These are phyloP conservation scores for Boletellus sp. DNA, from an alignment of 1,284 basidiomycete species.

Conservation along the genomic window DNA sequence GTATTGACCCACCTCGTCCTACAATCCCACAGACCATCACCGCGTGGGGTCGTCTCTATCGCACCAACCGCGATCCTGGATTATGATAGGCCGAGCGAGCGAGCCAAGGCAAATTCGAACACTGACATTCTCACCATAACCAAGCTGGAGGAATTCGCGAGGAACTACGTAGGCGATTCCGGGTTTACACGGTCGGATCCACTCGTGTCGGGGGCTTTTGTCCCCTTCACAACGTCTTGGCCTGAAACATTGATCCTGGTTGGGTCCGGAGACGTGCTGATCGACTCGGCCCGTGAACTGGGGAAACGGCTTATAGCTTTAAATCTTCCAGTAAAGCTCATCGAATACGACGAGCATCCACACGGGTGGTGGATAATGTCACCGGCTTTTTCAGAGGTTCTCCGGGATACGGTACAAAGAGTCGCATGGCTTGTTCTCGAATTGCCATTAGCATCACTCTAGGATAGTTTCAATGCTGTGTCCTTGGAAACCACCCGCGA, in stretches of 20 bases:
- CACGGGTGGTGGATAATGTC: too few species aligned
- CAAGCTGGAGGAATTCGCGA: not conserved
- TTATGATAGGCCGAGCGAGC: slow-evolving; percentile 1
- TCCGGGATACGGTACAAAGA: too few species aligned
- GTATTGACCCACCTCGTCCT: slow-evolving; percentile 12
- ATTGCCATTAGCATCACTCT: too few species aligned
- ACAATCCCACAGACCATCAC: slow-evolving; percentile 4
- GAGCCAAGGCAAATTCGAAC: slow-evolving; percentile 2
- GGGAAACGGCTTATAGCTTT: too few species aligned
- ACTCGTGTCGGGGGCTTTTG: slow-evolving; percentile 10
- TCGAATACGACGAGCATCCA: too few species aligned
- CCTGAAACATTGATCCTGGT: slow-evolving; percentile 13
- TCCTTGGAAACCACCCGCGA: too few species aligned
- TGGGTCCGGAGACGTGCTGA: not conserved
- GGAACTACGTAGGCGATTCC: slow-evolving; percentile 1
- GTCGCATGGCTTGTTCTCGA: too few species aligned
- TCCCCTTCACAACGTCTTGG: slow-evolving; percentile 12
- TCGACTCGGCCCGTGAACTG: too few species aligned
- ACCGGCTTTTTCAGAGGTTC: too few species aligned
- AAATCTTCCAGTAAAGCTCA: too few species aligned
- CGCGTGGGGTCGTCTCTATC: not conserved
- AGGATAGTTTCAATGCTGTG: too few species aligned
- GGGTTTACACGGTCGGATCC: slow-evolving; percentile 1
- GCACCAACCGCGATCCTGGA: slow-evolving; percentile 7
- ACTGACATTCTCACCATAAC: slow-evolving; percentile 6